phyloP scores from a whole-genome alignment of 2,329 filamentous ascomycete species.

The Stemphylium lycopersici region DNA sequence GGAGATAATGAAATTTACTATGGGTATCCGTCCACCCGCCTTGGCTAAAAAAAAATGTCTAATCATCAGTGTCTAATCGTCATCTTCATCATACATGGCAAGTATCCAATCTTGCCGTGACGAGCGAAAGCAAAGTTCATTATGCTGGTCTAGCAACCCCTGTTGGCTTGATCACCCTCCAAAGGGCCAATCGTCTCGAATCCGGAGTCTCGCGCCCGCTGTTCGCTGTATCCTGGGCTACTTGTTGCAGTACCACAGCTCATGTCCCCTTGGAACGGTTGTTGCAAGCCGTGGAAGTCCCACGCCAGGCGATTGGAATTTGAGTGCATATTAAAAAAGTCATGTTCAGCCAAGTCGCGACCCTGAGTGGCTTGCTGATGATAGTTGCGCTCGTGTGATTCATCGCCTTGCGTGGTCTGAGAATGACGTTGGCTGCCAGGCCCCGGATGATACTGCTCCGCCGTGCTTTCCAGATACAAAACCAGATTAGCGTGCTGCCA shows the following conservation, averaged over 20 bases:
- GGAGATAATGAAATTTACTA: background rate
- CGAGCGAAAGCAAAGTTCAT: background rate
- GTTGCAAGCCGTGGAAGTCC: slow-evolving; percentile 38
- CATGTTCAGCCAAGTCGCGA: slow-evolving; percentile 17
- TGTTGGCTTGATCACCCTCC: slow-evolving; percentile 26
- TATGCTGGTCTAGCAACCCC: slow-evolving; percentile 15
- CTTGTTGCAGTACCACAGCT: slow-evolving; percentile 16
- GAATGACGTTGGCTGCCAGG: background rate
- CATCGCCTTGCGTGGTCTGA: slow-evolving; percentile 9
- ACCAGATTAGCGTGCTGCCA: slow-evolving; percentile 32
- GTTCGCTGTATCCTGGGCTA: slow-evolving; percentile 1
- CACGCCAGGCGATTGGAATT: slow-evolving; percentile 24
- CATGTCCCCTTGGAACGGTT: slow-evolving; percentile 36
- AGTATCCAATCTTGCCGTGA: slow-evolving; percentile 1
- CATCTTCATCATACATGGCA: slow-evolving; percentile 1
- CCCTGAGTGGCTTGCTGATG: slow-evolving; percentile 3
- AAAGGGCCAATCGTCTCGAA: slow-evolving; percentile 27
- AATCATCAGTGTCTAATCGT: background rate
- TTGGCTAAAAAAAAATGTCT: background rate
- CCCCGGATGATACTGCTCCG: slow-evolving; percentile 25
- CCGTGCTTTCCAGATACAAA: slow-evolving; percentile 26
- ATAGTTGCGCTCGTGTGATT: background rate
- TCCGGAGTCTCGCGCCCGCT: slow-evolving; percentile 13
- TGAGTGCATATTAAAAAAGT: slow-evolving; percentile 17
- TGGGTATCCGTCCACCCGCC: background rate